Conservation (phyloP, 2,329 filamentous ascomycete genomes). For the Exophiala aquamarina region DNA sequence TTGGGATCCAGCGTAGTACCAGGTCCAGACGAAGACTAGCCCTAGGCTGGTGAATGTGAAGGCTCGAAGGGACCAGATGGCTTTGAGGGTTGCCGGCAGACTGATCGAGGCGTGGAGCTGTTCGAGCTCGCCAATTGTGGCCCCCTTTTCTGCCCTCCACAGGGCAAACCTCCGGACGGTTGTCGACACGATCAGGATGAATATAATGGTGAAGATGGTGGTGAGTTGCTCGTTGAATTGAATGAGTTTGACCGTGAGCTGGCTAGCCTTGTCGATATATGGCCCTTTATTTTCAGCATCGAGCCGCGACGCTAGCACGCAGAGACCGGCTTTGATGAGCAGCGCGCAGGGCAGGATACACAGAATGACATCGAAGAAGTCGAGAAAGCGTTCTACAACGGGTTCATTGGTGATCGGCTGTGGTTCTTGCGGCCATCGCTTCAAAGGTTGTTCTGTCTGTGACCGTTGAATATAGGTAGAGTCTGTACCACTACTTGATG, state of each 20-base stretch:
- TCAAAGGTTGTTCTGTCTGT: conserved; percentile 1
- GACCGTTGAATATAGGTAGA: conserved; percentile 2
- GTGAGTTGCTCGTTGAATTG: conserved; percentile 2
- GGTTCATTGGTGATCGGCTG: conserved; percentile 12
- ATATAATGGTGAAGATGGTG: conserved; percentile 10
- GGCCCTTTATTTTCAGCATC: background rate
- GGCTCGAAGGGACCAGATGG: conserved; percentile 3
- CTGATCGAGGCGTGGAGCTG: conserved; percentile 4
- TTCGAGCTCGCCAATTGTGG: conserved; percentile 4
- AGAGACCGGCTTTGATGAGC: background rate
- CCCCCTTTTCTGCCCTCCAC: conserved; percentile 8
- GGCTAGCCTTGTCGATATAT: background rate
- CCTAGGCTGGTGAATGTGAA: background rate
- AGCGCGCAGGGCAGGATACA: background rate
- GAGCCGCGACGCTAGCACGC: background rate
- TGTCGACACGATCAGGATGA: conserved; percentile 5
- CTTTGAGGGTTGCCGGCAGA: conserved; percentile 4
- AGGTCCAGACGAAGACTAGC: conserved; percentile 2
- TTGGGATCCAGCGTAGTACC: conserved; percentile 9
- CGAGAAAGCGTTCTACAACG: conserved; percentile 6
- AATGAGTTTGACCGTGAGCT: background rate
- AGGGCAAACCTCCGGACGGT: conserved; percentile 1
- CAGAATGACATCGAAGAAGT: conserved; percentile 2
- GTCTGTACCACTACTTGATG: background rate
- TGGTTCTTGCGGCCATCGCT: conserved; percentile 9